Evolutionary conservation across 139 green algal species (phyloP), one percentile per base, ranked within the genome.

Genomic region (Haematococcus sp.): DNA sequence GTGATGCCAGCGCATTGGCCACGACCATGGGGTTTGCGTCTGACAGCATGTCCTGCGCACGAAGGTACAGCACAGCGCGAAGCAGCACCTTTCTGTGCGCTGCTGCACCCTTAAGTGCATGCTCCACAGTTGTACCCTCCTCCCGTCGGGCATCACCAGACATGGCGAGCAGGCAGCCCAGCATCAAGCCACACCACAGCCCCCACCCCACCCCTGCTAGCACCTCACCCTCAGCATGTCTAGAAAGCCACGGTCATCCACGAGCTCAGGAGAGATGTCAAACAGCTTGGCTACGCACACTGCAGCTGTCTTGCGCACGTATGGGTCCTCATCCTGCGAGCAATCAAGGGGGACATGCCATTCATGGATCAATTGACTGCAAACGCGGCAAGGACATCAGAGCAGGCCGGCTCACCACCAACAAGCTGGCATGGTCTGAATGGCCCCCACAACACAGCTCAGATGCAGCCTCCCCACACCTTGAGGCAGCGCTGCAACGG

Each of bases 11-110:
- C 2, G 95, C 92, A 73, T 99, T 99, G 64, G 96, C 94, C 43
- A 99, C 96, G 33, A 99, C 96, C 96, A 99, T 99, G 27, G 96
- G 96, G 83, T 99, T 99, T 73, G 88, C 90, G 79, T 98, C 96
- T 15, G 85, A 88, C 34, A 98, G 78, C 84, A 99, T 87, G 52
- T 97, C 93, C 80, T 93, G 83, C 69, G 81, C n/a, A 67, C 28
- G 28, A 4, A 67, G 25, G 28, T 16, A 17, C 28, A 67, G 17
- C 28, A 63, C 54, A 63, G 9, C 23, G n/a, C n/a, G n/a, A n/a
- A n/a, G n/a, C 15, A 25, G 19, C 19, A 59, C 19, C 51, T 59
- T 25, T 25, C 51, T 25, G 19, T 59, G 51, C 51, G n/a, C n/a
- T 68, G 32, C 7, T 68, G 20, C 19, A 32, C 15, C 58, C 15